These are phyloP conservation scores for Plasmodium billcollinsi DNA, from an alignment of 169 alveolate species.

Conservation along the genomic window DNA sequence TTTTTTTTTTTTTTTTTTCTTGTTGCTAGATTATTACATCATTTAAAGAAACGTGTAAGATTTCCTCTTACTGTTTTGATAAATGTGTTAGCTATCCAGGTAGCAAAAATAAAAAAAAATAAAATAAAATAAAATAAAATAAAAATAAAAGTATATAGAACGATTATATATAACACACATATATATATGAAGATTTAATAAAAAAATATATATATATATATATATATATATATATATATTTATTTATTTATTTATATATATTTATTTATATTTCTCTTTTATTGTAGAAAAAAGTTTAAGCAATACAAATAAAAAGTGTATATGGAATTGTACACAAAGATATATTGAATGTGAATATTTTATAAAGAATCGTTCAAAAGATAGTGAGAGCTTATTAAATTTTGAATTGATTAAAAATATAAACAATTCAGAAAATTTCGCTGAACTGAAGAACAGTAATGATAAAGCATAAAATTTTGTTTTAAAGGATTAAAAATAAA, in stretches of 20 bases:
- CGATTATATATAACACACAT: too few species aligned
- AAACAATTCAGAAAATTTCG: neutral
- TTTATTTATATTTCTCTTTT: slow-evolving; percentile 3
- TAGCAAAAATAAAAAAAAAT: slow-evolving; percentile 2
- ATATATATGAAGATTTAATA: neutral
- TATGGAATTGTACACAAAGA: slow-evolving; percentile 75
- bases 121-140: neutral
- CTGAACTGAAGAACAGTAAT: neutral
- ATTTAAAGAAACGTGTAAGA: slow-evolving; percentile 66
- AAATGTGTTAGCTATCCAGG: slow-evolving; percentile 74
- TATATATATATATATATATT: slow-evolving; percentile 2
- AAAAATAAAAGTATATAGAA: neutral
- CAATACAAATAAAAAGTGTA: slow-evolving; percentile 63
- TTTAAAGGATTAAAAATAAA: slow-evolving; percentile 4
- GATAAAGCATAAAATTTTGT: neutral
- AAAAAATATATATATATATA: neutral
- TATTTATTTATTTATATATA: too few species aligned
- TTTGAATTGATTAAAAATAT: slow-evolving; percentile 22
- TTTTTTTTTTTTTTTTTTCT: neutral
- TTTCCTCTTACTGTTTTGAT: slow-evolving; percentile 71
- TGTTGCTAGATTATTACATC: slow-evolving; percentile 26
- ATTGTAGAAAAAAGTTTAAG: slow-evolving; percentile 56
- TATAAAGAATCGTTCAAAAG: slow-evolving; percentile 58
- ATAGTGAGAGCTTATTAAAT: slow-evolving; percentile 12
- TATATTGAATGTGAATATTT: slow-evolving; percentile 56